Conservation (phyloP, 371 early-diverging fungal species). For the Mortierella polycephala region DNA sequence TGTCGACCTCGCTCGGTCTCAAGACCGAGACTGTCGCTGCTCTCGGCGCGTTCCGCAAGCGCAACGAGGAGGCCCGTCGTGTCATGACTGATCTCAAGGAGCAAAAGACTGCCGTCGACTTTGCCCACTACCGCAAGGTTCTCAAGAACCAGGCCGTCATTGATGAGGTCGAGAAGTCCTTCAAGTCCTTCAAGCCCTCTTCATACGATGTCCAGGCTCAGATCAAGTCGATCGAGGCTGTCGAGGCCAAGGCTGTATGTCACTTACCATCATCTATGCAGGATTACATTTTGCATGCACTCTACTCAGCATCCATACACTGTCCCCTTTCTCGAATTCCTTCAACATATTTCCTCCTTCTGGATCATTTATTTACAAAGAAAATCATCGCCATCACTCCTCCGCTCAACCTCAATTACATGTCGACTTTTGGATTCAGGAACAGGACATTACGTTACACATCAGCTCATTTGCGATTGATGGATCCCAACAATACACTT, state of each 20-base stretch:
- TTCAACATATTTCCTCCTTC: no score
- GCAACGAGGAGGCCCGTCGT: conserved; percentile 92
- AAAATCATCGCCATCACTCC: no score
- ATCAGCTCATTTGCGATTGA: no score
- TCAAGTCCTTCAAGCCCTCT: conserved; percentile 83
- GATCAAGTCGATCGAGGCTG: conserved; percentile 86
- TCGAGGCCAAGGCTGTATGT: conserved; percentile 92
- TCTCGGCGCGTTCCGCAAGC: conserved; percentile 92
- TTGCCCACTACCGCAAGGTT: conserved; percentile 84
- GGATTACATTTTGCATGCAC: not conserved
- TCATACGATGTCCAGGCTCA: conserved; percentile 88
- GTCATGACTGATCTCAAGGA: conserved; percentile 84
- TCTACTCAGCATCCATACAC: not conserved
- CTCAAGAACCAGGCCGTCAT: conserved; percentile 92
- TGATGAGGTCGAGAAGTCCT: conserved; percentile 89
- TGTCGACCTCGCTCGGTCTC: conserved; percentile 82
- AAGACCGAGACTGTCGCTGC: conserved; percentile 90
- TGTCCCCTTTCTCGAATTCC: not conserved
- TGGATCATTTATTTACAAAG: no score
- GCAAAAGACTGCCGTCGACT: conserved; percentile 86
- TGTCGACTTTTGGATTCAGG: no score
- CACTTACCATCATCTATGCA: not conserved
- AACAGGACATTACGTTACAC: no score
- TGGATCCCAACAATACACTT: no score
- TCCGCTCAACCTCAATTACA: no score